Base-by-base conservation (phyloP, 805 yeast genomes). In the Candida golubevii region DNA sequence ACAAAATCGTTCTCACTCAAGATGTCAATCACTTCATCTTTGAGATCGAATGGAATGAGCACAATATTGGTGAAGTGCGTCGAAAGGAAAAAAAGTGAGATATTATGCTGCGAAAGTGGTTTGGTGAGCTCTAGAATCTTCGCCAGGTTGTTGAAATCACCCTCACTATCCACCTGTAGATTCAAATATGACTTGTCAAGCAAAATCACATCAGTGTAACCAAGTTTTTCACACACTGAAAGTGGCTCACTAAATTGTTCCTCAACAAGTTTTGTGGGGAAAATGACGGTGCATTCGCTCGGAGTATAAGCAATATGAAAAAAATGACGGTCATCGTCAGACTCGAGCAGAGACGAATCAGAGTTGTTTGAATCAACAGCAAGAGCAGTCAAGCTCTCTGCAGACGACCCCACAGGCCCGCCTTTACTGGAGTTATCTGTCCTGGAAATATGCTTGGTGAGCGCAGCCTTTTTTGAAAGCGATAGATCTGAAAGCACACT, bases 41-140 rank as follows among this genome's bases (percentile, higher is more conserved):
- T 70, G 7, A 69, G 66, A 6, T 56, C 53, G 32, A 58, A 59
- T 0, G 88, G 88, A n/a, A 81, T 69, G 38, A 82, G 63, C 18
- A 82, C 81, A 38, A 78, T 77, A 59, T 82, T 85, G 34, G 80
- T 75, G 59, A 79, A 81, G 60, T 82, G 83, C 30, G 82, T 78
- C 13, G 82, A 73, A 29, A 82, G 59, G 60, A 82, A 82, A 56
- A 80, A 82, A 30, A 82, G 66, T 2, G 86, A 73, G 28, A 82
- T 79, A 13, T 69, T 71, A 38, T 78, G 78, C 33, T 68, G 65
- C 0, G 83, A 73, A n/a, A 82, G 62, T 0, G 87, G 87, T 40
- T 69, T 67, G 1, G 84, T 79, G 33, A 82, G 61, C 43, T 77
- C 78, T 37, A 82, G 58, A 12, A 82, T 80, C 35, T 82, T 63